Evolutionary conservation across 2,329 filamentous ascomycete genomes (phyloP), one percentile per base, ranked within the genome.

Genomic region (Colletotrichum liriopes): DNA sequence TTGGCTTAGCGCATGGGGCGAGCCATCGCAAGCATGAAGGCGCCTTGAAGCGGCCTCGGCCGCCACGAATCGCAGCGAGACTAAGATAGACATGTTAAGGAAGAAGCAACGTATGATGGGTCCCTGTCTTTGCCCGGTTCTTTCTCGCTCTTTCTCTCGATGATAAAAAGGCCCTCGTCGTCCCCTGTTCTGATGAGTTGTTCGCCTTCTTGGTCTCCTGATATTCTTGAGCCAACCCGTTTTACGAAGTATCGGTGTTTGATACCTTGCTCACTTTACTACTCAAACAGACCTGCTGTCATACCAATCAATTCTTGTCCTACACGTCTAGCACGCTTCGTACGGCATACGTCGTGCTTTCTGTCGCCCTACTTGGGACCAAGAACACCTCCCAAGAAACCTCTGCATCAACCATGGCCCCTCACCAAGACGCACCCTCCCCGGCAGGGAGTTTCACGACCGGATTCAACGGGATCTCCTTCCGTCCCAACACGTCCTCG

Each of bases 401-500:
- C 49, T 47, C 37, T 55, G 23, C 20, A n/a, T 20, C 39, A n/a
- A 49, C 8, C 71, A 86, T 87, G 85, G 77, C 85, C 73, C 85
- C 85, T 49, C 85, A 87, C 77, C 86, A 83, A 75, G 83, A 87
- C 75, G 82, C 84, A 41, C 83, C 82, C 32, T 86, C 84, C n/a
- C 82, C 85, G n/a, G 77, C 81, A 49, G 81, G 82, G 51, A 85
- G 83, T 79, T 86, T 83, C 76, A 81, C 82, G n/a, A 77, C 81
- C 73, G 79, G 81, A 62, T 85, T 85, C 76, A 81, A 82, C 76
- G 75, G 77, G 47, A 80, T 81, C 67, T 72, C 77, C 35, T 80
- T 82, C 76, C 80, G 81, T 62, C 74, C 80, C 45, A 62, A 78
- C 52, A 77, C 77, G 3, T 78, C 80, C 7, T 81, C 81, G 12